Conservation (phyloP, 1,284 basidiomycete genomes). For the Athelia sp. region DNA sequence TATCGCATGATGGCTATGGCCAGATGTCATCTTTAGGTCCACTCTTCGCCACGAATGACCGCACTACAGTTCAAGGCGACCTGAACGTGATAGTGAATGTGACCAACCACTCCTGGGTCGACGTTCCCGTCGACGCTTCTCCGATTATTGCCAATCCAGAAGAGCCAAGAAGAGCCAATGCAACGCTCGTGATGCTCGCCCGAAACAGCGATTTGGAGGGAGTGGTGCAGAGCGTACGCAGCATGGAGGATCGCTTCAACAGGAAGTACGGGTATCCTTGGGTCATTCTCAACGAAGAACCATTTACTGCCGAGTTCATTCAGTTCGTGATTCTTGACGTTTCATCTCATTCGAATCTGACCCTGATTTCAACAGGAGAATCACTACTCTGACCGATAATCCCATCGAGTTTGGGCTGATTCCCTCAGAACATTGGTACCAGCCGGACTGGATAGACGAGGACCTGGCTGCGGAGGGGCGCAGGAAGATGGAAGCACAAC, state of each 20-base stretch:
- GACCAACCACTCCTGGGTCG: neutral
- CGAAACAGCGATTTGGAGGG: conserved; percentile 42
- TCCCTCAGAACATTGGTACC: conserved; percentile 69
- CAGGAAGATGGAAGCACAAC: conserved; percentile 52
- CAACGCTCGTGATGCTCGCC: conserved; percentile 24
- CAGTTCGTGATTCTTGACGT: too few relatives aligned
- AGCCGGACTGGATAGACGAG: conserved; percentile 81
- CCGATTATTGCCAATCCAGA: neutral
- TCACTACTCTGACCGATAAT: conserved; percentile 49
- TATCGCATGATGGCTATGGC: conserved; percentile 16
- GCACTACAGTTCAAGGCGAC: conserved; percentile 1
- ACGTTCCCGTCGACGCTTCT: too few relatives aligned
- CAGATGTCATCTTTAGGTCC: conserved; percentile 13
- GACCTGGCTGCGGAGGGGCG: conserved; percentile 52
- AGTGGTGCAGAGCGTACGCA: conserved; percentile 48
- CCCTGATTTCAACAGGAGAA: conserved; percentile 38
- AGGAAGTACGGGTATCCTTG: conserved; percentile 63
- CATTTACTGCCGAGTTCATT: conserved; percentile 68
- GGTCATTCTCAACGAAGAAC: conserved; percentile 69
- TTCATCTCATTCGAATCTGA: too few relatives aligned
- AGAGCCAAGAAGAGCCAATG: conserved; percentile 27
- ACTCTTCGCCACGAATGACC: conserved; percentile 3
- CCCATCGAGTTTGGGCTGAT: conserved; percentile 69
- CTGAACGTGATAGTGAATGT: neutral
- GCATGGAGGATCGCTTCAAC: conserved; percentile 61